These are phyloP conservation scores for Phytomonas francai DNA, from an alignment of 208 protist species.

Conservation along the genomic window DNA sequence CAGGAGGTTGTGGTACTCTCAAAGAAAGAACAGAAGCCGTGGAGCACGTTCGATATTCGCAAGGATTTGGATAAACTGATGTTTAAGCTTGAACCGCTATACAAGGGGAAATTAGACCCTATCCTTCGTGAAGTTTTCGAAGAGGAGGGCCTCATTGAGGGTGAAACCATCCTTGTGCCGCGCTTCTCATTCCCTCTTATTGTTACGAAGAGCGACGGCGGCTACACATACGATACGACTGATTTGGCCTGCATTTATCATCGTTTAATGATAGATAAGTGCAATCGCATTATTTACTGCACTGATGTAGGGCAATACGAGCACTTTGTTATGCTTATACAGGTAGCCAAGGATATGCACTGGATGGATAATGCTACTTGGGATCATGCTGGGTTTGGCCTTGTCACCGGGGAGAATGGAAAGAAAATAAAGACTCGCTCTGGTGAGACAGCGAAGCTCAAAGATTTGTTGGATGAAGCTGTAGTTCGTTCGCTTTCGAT, in stretches of 20 bases:
- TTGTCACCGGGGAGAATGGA: constrained; percentile 87
- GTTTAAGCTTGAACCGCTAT: constrained; percentile 56
- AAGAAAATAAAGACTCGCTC: constrained; percentile 96
- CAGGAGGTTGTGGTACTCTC: constrained; percentile 68
- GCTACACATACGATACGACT: constrained; percentile 93
- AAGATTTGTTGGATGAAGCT: constrained; percentile 94
- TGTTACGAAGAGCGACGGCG: constrained; percentile 93
- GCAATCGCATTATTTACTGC: constrained; percentile 92
- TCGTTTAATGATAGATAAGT: constrained; percentile 81
- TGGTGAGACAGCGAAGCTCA: constrained; percentile 92
- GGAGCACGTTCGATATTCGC: constrained; percentile 74
- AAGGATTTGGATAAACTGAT: constrained; percentile 83
- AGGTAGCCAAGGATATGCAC: constrained; percentile 81
- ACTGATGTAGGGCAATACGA: constrained; percentile 93
- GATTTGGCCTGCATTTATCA: constrained; percentile 90
- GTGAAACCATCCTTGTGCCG: constrained; percentile 70
- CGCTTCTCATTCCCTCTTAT: constrained; percentile 92
- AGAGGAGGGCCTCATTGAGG: constrained; percentile 51
- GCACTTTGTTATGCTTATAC: constrained; percentile 91
- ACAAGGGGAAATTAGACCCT: constrained; percentile 65
- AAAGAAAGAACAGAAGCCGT: constrained; percentile 86
- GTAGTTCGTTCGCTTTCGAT: constrained; percentile 74
- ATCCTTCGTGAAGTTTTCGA: constrained; percentile 75
- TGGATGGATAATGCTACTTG: constrained; percentile 83
- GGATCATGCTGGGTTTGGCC: constrained; percentile 92